phyloP scores from a whole-genome alignment of 139 green algal species.

The Edaphochlamys debaryana region DNA sequence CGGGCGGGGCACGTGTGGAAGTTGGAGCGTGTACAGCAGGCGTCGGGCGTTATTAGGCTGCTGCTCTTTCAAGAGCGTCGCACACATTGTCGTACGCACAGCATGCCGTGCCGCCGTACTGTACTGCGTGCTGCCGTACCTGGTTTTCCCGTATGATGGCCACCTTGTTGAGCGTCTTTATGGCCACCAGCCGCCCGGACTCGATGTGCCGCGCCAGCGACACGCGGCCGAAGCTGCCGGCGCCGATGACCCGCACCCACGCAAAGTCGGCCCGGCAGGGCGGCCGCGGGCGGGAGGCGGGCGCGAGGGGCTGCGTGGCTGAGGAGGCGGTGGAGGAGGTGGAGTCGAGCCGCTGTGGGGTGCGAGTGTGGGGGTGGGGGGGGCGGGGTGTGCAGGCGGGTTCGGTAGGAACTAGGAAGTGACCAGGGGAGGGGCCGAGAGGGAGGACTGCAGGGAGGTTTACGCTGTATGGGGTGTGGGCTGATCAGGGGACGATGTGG shows the following conservation, averaged over 20 bases:
- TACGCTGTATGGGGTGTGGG: too few relatives aligned
- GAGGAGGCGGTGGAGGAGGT: conserved; percentile 9
- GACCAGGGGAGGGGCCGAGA: too few relatives aligned
- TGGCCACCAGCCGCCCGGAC: conserved; percentile 62
- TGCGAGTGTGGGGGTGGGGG: neutral
- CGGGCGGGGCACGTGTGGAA: too few relatives aligned
- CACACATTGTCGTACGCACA: too few relatives aligned
- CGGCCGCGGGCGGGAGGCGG: neutral
- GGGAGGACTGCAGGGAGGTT: neutral
- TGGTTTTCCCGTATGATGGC: conserved; percentile 79
- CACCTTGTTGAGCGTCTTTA: conserved; percentile 83
- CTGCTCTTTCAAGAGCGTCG: too few relatives aligned
- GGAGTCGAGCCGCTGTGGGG: conserved; percentile 4
- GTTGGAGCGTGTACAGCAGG: too few relatives aligned
- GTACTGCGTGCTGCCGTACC: conserved; percentile 51
- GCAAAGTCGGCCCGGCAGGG: conserved; percentile 59
- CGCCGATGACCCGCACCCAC: conserved; percentile 71
- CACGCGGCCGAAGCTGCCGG: conserved; percentile 82
- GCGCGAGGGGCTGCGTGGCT: neutral
- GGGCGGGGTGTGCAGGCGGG: neutral
- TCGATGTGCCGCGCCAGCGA: conserved; percentile 62
- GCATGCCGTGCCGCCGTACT: too few relatives aligned
- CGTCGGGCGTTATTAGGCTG: too few relatives aligned
- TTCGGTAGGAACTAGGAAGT: neutral
- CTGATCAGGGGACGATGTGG: too few relatives aligned